These are phyloP conservation scores for Penicillium canescens DNA, from an alignment of 495 filamentous ascomycete genomes.

Conservation along the genomic window DNA sequence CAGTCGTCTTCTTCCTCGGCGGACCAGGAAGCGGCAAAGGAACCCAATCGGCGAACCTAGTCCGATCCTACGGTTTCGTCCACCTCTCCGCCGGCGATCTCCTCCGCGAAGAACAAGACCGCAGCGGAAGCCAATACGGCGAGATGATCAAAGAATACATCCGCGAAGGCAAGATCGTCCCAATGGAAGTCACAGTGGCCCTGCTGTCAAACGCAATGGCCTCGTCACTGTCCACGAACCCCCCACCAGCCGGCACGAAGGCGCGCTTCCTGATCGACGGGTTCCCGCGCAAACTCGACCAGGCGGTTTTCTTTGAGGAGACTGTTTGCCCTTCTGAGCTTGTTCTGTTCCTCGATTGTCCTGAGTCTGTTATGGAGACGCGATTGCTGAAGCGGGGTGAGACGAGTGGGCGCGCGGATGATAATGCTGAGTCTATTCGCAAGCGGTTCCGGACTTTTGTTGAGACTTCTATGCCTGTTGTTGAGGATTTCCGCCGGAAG, in stretches of 20 bases:
- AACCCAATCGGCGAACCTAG: slow-evolving; percentile 84
- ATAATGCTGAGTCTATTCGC: slow-evolving; percentile 92
- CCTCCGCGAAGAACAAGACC: slow-evolving; percentile 88
- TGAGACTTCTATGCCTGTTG: slow-evolving; percentile 96
- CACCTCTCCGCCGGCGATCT: slow-evolving; percentile 94
- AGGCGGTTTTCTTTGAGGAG: slow-evolving; percentile 89
- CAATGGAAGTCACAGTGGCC: slow-evolving; percentile 97
- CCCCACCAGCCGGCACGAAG: slow-evolving; percentile 24
- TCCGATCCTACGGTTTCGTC: slow-evolving; percentile 85
- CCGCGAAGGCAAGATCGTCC: slow-evolving; percentile 90
- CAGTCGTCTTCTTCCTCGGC: slow-evolving; percentile 71
- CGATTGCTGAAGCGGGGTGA: slow-evolving; percentile 84
- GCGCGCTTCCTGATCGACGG: slow-evolving; percentile 85
- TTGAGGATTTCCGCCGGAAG: slow-evolving; percentile 76
- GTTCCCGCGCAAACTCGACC: slow-evolving; percentile 96
- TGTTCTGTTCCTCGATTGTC: slow-evolving; percentile 89
- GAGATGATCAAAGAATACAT: slow-evolving; percentile 88
- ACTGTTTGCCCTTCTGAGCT: slow-evolving; percentile 79
- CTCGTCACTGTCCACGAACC: slow-evolving; percentile 46
- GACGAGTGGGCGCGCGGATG: slow-evolving; percentile 87
- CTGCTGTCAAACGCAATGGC: slow-evolving; percentile 92
- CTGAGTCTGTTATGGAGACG: slow-evolving; percentile 82
- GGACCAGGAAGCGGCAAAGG: slow-evolving; percentile 59
- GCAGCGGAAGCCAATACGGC: slow-evolving; percentile 82
- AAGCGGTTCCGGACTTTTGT: slow-evolving; percentile 94